Percentiles rank a stretch among this genome's conserved stretches.
phyloP scores from a whole-genome alignment of 2,329 filamentous ascomycete species.

The Tolypocladium album region DNA sequence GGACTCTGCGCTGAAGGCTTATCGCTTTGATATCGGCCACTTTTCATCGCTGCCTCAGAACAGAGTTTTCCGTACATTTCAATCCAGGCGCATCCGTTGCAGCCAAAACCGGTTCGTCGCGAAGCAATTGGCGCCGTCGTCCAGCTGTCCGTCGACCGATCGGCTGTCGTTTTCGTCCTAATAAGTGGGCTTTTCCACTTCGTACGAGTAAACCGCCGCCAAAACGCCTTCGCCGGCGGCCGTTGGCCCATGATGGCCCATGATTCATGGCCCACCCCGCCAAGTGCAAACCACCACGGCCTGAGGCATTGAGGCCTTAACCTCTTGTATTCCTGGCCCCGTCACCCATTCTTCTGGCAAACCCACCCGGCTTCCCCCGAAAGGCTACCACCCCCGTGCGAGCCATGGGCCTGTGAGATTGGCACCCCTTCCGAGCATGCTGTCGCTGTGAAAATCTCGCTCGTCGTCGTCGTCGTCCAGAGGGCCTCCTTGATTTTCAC shows the following conservation, averaged over 20 bases:
- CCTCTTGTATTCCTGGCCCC: constrained; percentile 4
- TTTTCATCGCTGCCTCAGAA: constrained; percentile 10
- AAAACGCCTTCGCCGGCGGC: not conserved
- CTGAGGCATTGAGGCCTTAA: constrained; percentile 18
- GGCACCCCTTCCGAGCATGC: constrained; percentile 12
- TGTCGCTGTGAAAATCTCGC: constrained; percentile 18
- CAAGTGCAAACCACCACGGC: constrained; percentile 8
- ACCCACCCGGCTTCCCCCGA: constrained; percentile 25
- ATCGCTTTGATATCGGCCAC: constrained; percentile 5
- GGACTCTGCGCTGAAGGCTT: constrained; percentile 7
- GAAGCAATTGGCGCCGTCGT: not conserved
- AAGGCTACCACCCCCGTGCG: constrained; percentile 16
- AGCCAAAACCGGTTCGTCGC: not conserved
- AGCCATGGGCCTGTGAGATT: constrained; percentile 11
- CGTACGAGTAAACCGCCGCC: not conserved
- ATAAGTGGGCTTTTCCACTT: not conserved
- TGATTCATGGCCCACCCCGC: constrained; percentile 6
- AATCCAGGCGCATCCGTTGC: not conserved
- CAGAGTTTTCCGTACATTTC: not conserved
- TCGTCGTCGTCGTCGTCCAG: constrained; percentile 8
- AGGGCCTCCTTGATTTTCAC: constrained; percentile 13
- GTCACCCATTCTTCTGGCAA: constrained; percentile 13
- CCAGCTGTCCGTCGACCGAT: not conserved
- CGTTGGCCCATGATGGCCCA: constrained; percentile 3
- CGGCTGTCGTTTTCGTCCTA: not conserved